Evolutionary conservation across 768 basidiomycete genomes (phyloP), one percentile per base, ranked within the genome.

Genomic region (Xerocomellus intermedius): DNA sequence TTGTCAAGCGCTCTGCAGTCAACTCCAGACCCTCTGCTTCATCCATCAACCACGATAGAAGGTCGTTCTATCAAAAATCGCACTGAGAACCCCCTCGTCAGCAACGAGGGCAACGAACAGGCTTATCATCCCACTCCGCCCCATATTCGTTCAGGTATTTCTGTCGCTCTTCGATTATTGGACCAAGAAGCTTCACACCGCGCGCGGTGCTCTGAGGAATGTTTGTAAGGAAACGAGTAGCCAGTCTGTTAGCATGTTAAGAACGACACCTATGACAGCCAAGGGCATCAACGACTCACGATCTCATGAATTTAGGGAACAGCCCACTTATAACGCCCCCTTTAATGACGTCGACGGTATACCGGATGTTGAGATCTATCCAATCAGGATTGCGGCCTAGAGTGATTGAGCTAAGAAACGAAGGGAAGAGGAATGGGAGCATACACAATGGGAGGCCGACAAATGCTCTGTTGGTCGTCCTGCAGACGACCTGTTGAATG

Each of bases 381-480:
- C 76, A 80, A 4, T 70, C 74, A 9, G 65, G 59, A 45, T 79
- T 53, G 8, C 76, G 73, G 53, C 79, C 79, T 80, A 35, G 8
- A 36, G 8, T 0, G 42, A 19, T 14, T 13, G 28, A 16, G 26
- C 17, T 53, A 6, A 47, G 52, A 24, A 36, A 28, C 10, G 3
- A 28, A 19, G 22, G 17, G 22, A 3, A 48, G 43, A 19, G 8
- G 22, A 4, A 30, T 17, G n/a, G 1, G 19, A 30, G 2, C 38
- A 13, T 45, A 80, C 82, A 83, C 4, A 79, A 47, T 3, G 80
- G 79, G 30, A 74, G 64, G 0, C 82, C 83, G 6, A 83, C 76
- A 50, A 83, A 79, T 0, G 74, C 43, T 24, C 53, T 54, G 33
- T 48, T 54, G 26, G n/a, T 45, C 1, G 51, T n/a, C 14, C 51